Evolutionary conservation across 2,329 filamentous ascomycete species (phyloP).

Genomic region (Ramichloridium luteum): DNA sequence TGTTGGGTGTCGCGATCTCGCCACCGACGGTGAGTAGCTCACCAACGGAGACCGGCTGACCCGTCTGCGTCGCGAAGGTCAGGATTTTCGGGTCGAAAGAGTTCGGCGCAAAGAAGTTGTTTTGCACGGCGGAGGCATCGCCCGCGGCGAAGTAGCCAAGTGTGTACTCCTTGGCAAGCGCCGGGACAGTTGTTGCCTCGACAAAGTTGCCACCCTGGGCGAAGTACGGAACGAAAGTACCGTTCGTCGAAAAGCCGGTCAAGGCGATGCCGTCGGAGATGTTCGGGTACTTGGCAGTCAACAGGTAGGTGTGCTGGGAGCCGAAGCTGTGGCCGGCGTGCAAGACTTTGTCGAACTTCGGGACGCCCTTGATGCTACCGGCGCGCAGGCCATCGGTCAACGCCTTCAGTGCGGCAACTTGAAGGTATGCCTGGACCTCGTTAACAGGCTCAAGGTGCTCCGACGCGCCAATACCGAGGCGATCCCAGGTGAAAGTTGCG

Average conservation of each 20-base stretch:
- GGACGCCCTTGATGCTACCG: constrained; percentile 34
- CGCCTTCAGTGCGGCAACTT: constrained; percentile 45
- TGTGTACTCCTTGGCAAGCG: constrained; percentile 20
- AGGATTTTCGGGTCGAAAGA: constrained; percentile 46
- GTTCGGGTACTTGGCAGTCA: constrained; percentile 41
- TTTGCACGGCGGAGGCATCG: constrained; percentile 38
- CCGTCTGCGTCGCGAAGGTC: constrained; percentile 32
- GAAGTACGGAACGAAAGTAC: constrained; percentile 31
- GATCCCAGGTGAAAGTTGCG: constrained; percentile 50
- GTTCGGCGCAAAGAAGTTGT: constrained; percentile 36
- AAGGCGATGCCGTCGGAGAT: constrained; percentile 47
- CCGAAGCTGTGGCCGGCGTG: constrained; percentile 56
- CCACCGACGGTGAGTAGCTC: constrained; percentile 46
- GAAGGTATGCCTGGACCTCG: constrained; percentile 46
- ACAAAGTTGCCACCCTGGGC: constrained; percentile 22
- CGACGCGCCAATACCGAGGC: constrained; percentile 48
- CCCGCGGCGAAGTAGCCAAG: constrained; percentile 43
- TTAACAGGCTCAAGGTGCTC: constrained; percentile 47
- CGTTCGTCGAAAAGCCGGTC: constrained; percentile 46
- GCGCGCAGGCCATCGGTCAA: constrained; percentile 41
- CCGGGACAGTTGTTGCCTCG: constrained; percentile 21
- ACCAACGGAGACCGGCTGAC: constrained; percentile 46
- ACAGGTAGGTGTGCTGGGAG: constrained; percentile 44
- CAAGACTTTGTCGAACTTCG: constrained; percentile 34
- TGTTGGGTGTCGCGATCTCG: constrained; percentile 21